phyloP scores from a whole-genome alignment of 306 rosid species.

The Luffa aegyptiaca region DNA sequence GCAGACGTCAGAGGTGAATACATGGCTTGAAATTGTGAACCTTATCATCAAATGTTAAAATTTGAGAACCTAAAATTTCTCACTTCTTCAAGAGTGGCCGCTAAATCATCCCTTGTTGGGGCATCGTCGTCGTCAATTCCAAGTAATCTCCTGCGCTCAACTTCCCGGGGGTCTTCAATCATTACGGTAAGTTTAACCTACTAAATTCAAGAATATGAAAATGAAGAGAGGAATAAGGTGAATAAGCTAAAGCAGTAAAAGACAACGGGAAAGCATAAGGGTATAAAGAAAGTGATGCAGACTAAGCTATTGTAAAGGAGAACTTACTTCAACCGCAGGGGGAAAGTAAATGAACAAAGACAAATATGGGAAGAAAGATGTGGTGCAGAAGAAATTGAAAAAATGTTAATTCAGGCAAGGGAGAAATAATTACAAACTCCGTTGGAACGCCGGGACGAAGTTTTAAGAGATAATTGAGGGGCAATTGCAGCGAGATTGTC shows the following conservation, averaged over 20 bases:
- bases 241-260: not conserved
- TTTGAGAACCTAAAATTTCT: constrained; percentile 5
- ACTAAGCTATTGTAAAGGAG: not conserved
- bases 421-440: not conserved
- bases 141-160: constrained; percentile 77
- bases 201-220: not conserved
- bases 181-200: constrained; percentile 78
- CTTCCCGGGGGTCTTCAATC: constrained; percentile 94
- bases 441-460: not conserved
- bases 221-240: not conserved
- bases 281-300: not conserved
- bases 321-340: not conserved
- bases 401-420: not conserved
- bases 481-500: too few species aligned
- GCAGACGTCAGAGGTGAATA: not conserved
- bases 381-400: not conserved
- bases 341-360: not conserved
- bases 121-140: constrained; percentile 78
- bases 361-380: not conserved
- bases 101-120: constrained; percentile 84
- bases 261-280: not conserved
- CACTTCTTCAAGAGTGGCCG: constrained; percentile 67
- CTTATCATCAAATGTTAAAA: not conserved
- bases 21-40: not conserved
- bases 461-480: not conserved